These are phyloP conservation scores for Entomortierella parvispora DNA, from an alignment of 192 early-diverging fungal genomes.

Conservation along the genomic window DNA sequence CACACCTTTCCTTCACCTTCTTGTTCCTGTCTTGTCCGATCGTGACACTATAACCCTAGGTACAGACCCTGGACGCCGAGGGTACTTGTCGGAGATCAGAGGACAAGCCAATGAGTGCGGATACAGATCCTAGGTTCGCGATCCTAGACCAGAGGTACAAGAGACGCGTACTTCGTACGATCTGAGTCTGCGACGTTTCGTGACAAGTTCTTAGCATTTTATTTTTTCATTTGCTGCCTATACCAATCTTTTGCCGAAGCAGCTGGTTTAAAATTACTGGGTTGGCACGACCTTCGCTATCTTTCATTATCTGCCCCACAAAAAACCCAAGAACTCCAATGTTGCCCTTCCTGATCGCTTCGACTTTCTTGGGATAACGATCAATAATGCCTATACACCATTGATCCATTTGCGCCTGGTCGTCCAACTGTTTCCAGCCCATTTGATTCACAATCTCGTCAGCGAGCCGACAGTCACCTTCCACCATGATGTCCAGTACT, in stretches of 20 bases:
- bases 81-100: too few species aligned
- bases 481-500: slow-evolving; percentile 75
- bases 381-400: slow-evolving; percentile 58
- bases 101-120: too few species aligned
- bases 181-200: too few species aligned
- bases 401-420: slow-evolving; percentile 51
- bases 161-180: too few species aligned
- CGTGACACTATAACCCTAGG: too few species aligned
- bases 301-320: slow-evolving; percentile 84
- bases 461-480: slow-evolving; percentile 62
- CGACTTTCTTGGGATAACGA: slow-evolving; percentile 60
- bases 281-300: slow-evolving; percentile 82
- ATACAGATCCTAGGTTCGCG: too few species aligned
- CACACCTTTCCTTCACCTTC: too few species aligned
- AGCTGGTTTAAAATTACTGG: slow-evolving; percentile 74
- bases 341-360: slow-evolving; percentile 71
- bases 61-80: too few species aligned
- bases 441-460: slow-evolving; percentile 68
- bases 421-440: slow-evolving; percentile 66
- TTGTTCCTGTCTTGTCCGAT: too few species aligned
- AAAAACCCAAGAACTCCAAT: slow-evolving; percentile 79
- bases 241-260: slow-evolving; percentile 56
- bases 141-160: too few species aligned
- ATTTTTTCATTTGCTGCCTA: too few species aligned
- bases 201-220: too few species aligned